Percentiles rank a stretch among this genome's conserved stretches.
These are phyloP conservation scores for Epichloe coenophiala DNA, from an alignment of 2,329 filamentous ascomycete genomes.

Conservation along the genomic window DNA sequence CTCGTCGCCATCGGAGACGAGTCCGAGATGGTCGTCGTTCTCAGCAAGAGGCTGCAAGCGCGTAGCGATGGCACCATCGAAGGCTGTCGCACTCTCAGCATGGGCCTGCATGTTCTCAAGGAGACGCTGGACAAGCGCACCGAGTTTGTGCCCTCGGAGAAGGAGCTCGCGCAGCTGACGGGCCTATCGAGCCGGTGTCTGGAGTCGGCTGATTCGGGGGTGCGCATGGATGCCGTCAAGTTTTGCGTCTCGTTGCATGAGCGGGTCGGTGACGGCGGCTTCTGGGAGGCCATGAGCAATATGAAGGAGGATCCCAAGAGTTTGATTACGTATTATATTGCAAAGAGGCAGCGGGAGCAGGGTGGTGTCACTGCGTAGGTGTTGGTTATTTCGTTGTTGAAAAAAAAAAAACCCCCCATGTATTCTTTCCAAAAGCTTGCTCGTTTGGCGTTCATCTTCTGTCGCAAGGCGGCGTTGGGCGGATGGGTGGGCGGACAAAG, in stretches of 20 bases:
- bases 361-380: neutral
- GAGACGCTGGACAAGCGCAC: conserved; percentile 39
- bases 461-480: neutral
- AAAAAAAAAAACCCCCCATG: too few relatives aligned
- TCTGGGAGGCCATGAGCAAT: conserved; percentile 54
- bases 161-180: conserved; percentile 38
- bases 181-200: conserved; percentile 41
- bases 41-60: conserved; percentile 33
- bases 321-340: conserved; percentile 69
- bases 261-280: conserved; percentile 42
- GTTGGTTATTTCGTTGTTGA: neutral
- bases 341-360: conserved; percentile 50
- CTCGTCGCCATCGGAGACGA: conserved; percentile 53
- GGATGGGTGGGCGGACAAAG: too few relatives aligned
- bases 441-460: neutral
- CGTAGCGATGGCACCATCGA: conserved; percentile 28
- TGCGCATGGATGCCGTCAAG: conserved; percentile 64
- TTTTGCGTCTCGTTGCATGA: conserved; percentile 62
- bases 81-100: conserved; percentile 41
- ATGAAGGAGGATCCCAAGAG: conserved; percentile 62
- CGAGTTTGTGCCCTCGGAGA: conserved; percentile 34
- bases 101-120: conserved; percentile 50
- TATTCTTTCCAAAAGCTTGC: neutral
- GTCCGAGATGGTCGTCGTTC: conserved; percentile 42
- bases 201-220: conserved; percentile 48